Evolutionary conservation across 208 protist species (phyloP).

Genomic region (Phytomonas sp.): DNA sequence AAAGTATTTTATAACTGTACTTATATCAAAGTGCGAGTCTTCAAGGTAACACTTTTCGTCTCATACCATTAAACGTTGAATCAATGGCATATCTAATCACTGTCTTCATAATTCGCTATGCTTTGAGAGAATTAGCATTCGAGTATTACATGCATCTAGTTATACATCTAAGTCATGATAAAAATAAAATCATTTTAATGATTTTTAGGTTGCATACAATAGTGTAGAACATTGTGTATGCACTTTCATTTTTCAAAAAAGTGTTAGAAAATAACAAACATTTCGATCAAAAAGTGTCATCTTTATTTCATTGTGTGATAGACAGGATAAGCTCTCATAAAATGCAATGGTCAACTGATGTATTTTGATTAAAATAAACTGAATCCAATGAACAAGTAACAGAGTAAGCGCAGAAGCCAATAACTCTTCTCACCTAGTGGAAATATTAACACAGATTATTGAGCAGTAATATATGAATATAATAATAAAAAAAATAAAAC

Average conservation of each 20-base stretch:
- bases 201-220: neutral
- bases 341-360: neutral
- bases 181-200: constrained; percentile 7
- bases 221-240: neutral
- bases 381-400: neutral
- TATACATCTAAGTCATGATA: neutral
- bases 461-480: neutral
- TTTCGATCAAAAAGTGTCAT: neutral
- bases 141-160: neutral
- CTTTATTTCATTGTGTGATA: neutral
- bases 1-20: no score
- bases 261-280: neutral
- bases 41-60: neutral
- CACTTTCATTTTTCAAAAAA: neutral
- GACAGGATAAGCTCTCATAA: neutral
- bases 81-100: neutral
- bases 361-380: neutral
- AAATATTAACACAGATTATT: neutral
- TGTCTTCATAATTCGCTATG: neutral
- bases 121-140: neutral
- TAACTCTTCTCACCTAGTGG: neutral
- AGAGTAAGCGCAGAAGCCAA: neutral
- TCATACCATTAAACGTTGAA: neutral
- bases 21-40: neutral
- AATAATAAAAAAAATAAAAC: neutral